phyloP scores from a whole-genome alignment of 495 filamentous ascomycete genomes.

The Penicillium taxi region DNA sequence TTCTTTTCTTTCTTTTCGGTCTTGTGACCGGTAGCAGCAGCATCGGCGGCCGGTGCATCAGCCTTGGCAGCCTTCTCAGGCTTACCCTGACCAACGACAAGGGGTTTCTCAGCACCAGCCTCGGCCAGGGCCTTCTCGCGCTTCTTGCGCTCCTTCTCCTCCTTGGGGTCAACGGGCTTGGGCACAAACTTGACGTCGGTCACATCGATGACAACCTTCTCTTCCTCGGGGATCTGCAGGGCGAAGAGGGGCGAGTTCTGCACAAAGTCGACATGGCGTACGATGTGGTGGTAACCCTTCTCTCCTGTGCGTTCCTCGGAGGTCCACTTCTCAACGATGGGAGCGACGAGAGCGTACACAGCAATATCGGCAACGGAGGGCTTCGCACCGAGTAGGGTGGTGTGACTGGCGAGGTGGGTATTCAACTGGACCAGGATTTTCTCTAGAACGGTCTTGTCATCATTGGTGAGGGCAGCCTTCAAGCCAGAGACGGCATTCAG shows the following conservation, averaged over 20 bases:
- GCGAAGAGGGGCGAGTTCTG: slow-evolving; percentile 79
- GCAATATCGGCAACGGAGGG: slow-evolving; percentile 84
- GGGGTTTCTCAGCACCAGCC: slow-evolving; percentile 31
- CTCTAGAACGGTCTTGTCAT: slow-evolving; percentile 44
- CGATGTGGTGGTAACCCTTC: slow-evolving; percentile 82
- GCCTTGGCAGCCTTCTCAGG: slow-evolving; percentile 34
- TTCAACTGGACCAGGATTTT: slow-evolving; percentile 66
- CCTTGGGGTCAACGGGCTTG: slow-evolving; percentile 73
- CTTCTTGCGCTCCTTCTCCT: slow-evolving; percentile 83
- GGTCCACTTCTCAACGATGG: slow-evolving; percentile 70
- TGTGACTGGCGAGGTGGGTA: slow-evolving; percentile 75
- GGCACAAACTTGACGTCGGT: slow-evolving; percentile 76
- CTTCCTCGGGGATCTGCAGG: slow-evolving; percentile 57
- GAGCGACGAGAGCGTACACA: slow-evolving; percentile 72
- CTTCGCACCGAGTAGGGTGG: slow-evolving; percentile 83
- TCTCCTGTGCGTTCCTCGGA: slow-evolving; percentile 86
- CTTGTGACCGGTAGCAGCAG: slow-evolving; percentile 33
- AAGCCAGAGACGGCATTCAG: slow-evolving; percentile 64
- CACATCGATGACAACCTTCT: slow-evolving; percentile 74
- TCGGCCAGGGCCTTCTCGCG: slow-evolving; percentile 61
- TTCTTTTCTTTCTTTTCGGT: slow-evolving; percentile 83
- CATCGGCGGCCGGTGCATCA: slow-evolving; percentile 29
- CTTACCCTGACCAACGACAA: slow-evolving; percentile 40
- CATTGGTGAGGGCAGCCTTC: slow-evolving; percentile 48
- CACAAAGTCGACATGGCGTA: slow-evolving; percentile 88